Base-by-base conservation (phyloP, 2,329 filamentous ascomycete species). In the Tympanopsis confertula region DNA sequence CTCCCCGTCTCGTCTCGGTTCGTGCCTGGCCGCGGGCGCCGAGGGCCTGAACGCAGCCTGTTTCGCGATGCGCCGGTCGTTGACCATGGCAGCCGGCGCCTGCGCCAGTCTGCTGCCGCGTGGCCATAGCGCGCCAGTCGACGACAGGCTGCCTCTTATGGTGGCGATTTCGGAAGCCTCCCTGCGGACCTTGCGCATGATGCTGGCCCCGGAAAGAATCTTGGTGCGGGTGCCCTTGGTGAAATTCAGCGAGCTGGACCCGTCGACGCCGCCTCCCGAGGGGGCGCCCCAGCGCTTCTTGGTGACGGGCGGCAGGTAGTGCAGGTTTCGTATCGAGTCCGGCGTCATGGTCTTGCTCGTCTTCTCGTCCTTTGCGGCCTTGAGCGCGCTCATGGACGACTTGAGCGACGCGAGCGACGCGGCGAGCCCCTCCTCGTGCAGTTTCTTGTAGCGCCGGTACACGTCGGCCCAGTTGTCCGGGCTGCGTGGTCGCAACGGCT, bases 391-490 rank as follows among this genome's bases (percentile, higher is more conserved):
- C 35, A 82, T 60, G 30, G 71, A 69, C 35, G 64, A 65, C 47
- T 65, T 71, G 39, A 86, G 62, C 38, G 64, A 65, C 41, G 66
- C 68, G 41, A 74, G 69, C 45, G 80, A 78, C 17, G 65, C 63
- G 4, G 66, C 64, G 5, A 81, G 66, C 38, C 73, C 66, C 37
- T 67, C 60, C 22, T 73, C 63, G 26, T 77, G 70, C 43, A 79
- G 65, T 30, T 63, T 65, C 45, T 74, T 69, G 51, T 88, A 79
- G 44, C 77, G 75, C 45, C 69, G 64, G 61, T 93, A 95, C 13
- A 93, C 68, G 39, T 81, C 76, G 53, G 80, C 76, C 87, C 87
- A 95, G 42, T 76, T 77, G 24, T 65, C 65, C 0, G 80, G 74
- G 44, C 85, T 70, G 39, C 69, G 68, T 0, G 84, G 83, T 18